phyloP scores from a whole-genome alignment of 225 moss, liverwort and hornwort genomes.

The Ulota crispa region DNA sequence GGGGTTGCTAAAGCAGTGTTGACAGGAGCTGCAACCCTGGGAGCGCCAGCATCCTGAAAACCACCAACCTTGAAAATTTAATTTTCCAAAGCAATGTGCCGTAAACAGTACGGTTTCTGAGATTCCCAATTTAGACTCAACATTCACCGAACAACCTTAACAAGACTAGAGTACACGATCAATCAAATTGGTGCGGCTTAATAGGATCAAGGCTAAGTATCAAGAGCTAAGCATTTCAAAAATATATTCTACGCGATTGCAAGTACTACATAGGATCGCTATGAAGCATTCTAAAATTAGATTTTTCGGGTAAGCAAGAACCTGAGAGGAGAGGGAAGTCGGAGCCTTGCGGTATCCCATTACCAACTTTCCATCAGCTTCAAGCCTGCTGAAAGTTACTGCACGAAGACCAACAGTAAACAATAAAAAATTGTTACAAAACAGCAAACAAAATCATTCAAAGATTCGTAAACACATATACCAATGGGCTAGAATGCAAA shows the following conservation, averaged over 20 bases:
- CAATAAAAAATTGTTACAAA: slow-evolving; percentile 10
- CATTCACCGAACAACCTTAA: not conserved
- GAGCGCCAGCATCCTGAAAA: slow-evolving; percentile 57
- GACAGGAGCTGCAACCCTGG: slow-evolving; percentile 33
- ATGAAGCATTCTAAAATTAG: not conserved
- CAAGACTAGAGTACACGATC: not conserved
- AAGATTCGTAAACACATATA: not conserved
- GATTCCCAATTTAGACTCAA: not conserved
- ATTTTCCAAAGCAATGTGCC: not conserved
- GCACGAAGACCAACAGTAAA: slow-evolving; percentile 33
- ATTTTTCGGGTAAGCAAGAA: slow-evolving; percentile 24
- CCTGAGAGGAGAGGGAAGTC: slow-evolving; percentile 85
- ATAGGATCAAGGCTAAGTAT: not conserved
- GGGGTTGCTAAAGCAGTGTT: slow-evolving; percentile 44
- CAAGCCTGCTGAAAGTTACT: slow-evolving; percentile 99
- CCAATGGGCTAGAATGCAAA: not conserved
- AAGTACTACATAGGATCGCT: not conserved
- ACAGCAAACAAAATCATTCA: slow-evolving; percentile 5
- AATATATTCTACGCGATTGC: not conserved
- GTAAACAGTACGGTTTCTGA: not conserved
- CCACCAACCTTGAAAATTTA: slow-evolving; percentile 14
- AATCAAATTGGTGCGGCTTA: not conserved
- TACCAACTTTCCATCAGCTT: slow-evolving; percentile 95
- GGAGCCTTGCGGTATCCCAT: slow-evolving; percentile 98
- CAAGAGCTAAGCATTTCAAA: not conserved